Percentiles rank a stretch among this genome's conserved stretches.
Conservation (phyloP, 192 early-diverging fungal species). For the Entomortierella beljakovae region DNA sequence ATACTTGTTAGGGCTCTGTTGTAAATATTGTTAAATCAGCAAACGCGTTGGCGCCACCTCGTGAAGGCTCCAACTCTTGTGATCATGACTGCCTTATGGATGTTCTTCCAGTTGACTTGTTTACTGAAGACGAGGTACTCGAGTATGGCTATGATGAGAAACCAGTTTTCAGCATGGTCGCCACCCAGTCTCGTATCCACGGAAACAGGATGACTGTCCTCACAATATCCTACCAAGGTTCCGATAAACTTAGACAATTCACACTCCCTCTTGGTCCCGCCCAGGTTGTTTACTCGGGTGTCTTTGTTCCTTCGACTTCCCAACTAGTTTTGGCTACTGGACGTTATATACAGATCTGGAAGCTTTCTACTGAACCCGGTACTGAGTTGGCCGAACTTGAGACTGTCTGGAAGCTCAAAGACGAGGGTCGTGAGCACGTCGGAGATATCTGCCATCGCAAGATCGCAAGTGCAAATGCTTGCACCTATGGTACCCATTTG, state of each 20-base stretch:
- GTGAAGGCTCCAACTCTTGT: neutral
- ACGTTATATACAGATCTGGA: constrained; percentile 17
- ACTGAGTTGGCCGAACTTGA: constrained; percentile 10
- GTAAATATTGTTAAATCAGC: constrained; percentile 24
- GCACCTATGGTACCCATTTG: constrained; percentile 14
- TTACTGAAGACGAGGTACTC: constrained; percentile 1
- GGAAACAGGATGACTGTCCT: constrained; percentile 6
- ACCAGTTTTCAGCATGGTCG: neutral
- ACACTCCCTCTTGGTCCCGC: constrained; percentile 9
- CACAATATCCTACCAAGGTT: neutral
- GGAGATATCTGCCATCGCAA: constrained; percentile 14
- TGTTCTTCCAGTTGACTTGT: constrained; percentile 6
- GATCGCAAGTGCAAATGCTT: constrained; percentile 19
- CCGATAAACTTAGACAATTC: neutral
- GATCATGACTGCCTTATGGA: constrained; percentile 11
- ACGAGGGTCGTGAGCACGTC: constrained; percentile 3
- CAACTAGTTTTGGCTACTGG: constrained; percentile 14
- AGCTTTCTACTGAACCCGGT: constrained; percentile 1
- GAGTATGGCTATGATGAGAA: constrained; percentile 14
- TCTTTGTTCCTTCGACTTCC: constrained; percentile 5
- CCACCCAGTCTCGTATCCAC: constrained; percentile 16
- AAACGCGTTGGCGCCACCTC: constrained; percentile 12
- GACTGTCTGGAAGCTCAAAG: constrained; percentile 19
- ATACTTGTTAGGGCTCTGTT: constrained; percentile 9
- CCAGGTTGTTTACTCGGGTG: constrained; percentile 12